These are phyloP conservation scores for Adansonia rubrostipa DNA, from an alignment of 441 rosid genomes.

Conservation along the genomic window DNA sequence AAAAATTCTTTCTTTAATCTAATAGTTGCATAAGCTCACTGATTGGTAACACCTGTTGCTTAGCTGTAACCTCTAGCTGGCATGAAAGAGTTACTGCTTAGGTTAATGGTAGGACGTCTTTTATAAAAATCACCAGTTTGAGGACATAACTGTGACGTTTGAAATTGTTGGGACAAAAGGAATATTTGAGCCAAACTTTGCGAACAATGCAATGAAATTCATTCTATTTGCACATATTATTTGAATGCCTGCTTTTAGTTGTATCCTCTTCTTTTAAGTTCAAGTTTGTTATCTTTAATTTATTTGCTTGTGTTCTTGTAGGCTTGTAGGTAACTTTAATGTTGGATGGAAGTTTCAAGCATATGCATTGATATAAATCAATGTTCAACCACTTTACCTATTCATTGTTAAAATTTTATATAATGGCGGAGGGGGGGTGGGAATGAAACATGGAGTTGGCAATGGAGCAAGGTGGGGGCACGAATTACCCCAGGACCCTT, in stretches of 20 bases:
- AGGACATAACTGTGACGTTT: background rate
- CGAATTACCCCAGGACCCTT: background rate
- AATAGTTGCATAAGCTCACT: background rate
- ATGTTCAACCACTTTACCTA: background rate
- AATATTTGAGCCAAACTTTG: background rate
- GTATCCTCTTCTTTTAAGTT: background rate
- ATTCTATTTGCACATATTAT: background rate
- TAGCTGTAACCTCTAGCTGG: background rate
- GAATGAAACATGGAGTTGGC: background rate
- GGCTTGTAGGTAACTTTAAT: background rate
- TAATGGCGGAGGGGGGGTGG: background rate
- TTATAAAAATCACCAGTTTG: background rate
- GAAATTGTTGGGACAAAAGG: background rate
- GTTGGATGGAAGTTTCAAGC: no score
- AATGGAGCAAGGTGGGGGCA: background rate
- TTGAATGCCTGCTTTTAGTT: background rate
- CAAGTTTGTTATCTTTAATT: background rate
- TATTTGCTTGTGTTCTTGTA: slow-evolving; percentile 1
- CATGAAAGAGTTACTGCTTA: background rate
- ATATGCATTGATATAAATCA: background rate
- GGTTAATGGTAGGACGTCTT: slow-evolving; percentile 5
- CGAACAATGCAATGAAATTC: background rate
- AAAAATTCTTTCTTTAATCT: background rate
- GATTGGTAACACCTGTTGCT: background rate
- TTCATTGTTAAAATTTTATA: background rate